These are phyloP conservation scores for Myxozyma mucilagina DNA, from an alignment of 805 yeast genomes.

Conservation along the genomic window DNA sequence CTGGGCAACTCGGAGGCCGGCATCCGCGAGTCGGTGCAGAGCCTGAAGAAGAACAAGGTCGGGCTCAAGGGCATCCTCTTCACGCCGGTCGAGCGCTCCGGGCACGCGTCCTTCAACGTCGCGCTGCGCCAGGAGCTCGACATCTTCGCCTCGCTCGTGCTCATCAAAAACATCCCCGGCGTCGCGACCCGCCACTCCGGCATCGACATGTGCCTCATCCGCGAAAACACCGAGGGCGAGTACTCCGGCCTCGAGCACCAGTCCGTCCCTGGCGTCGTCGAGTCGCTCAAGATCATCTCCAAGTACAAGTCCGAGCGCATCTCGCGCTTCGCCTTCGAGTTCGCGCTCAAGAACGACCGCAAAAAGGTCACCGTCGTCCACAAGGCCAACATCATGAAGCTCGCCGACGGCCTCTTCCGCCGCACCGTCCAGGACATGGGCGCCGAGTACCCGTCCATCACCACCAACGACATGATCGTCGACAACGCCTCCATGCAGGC, in stretches of 20 bases:
- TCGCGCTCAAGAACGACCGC: slow-evolving; percentile 89
- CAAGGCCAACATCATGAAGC: slow-evolving; percentile 98
- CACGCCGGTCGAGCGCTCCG: slow-evolving; percentile 80
- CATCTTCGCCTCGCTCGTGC: slow-evolving; percentile 91
- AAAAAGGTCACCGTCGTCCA: slow-evolving; percentile 93
- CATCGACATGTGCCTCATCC: slow-evolving; percentile 89
- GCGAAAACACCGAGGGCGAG: slow-evolving; percentile 99
- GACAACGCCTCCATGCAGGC: slow-evolving; percentile 99
- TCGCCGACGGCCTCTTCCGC: slow-evolving; percentile 97
- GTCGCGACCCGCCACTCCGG: slow-evolving; percentile 85
- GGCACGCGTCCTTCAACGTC: slow-evolving; percentile 85
- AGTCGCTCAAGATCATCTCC: slow-evolving; percentile 88
- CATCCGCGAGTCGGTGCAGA: slow-evolving; percentile 57
- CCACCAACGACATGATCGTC: slow-evolving; percentile 89
- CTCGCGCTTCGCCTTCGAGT: slow-evolving; percentile 96
- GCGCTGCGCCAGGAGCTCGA: slow-evolving; percentile 95
- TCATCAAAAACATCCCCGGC: slow-evolving; percentile 92
- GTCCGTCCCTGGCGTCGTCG: slow-evolving; percentile 96
- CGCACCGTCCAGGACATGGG: slow-evolving; percentile 86
- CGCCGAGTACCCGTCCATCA: slow-evolving; percentile 77
- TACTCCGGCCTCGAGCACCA: slow-evolving; percentile 98
- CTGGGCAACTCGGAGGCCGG: slow-evolving; percentile 51
- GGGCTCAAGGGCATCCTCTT: slow-evolving; percentile 95
- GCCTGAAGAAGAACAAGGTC: slow-evolving; percentile 92
- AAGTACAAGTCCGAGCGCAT: slow-evolving; percentile 93